Base-by-base conservation (phyloP, 1,284 basidiomycete species). In the Cutaneotrichosporon sp. region DNA sequence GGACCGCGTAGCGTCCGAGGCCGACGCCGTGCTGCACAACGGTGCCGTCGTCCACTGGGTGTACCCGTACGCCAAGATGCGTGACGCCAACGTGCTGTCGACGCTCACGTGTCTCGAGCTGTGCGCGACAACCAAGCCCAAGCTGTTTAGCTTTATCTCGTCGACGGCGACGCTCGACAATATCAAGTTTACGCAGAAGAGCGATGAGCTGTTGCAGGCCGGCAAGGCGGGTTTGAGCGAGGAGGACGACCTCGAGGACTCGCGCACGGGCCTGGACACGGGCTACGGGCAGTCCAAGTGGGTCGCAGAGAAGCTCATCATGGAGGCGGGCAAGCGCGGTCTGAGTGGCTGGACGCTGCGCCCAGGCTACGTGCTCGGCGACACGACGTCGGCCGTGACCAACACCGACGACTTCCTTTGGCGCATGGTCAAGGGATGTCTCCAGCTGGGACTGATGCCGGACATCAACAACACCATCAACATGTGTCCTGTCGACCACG, bases 381-480 rank as follows among this genome's bases (percentile, higher is more conserved):
- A 97, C 75, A 90, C 92, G 13, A 76, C 76, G 55, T 84, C 85
- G 21, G 92, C 89, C 47, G 93, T 97, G 2, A 97, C 93, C 23
- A 99, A 99, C 77, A 98, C 96, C 35, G 96, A 99, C 67, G 96
- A 99, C 75, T 99, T 99, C 76, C 83, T 99, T 52, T 97, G 94
- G 93, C 84, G 96, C 18, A 80, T 99, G 70, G 90, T 97, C 70
- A 98, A 98, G 76, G 96, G 96, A 21, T 97, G 92, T 70, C 81
- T 96, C 44, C 96, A 99, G 74, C 84, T 98, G 7, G 94, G 94
- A 3, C 82, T 92, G 40, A 85, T 93, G 2, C 96, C 96, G 1
- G 90, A 99, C 71, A 97, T 99, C 75, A 91, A 97, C 80, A 99
- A 99, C 77, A 87, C 89, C 4, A 82, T 98, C 69, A 98, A 98